Evolutionary conservation across 495 filamentous ascomycete species (phyloP).

Genomic region (Schizothecium vesticola): DNA sequence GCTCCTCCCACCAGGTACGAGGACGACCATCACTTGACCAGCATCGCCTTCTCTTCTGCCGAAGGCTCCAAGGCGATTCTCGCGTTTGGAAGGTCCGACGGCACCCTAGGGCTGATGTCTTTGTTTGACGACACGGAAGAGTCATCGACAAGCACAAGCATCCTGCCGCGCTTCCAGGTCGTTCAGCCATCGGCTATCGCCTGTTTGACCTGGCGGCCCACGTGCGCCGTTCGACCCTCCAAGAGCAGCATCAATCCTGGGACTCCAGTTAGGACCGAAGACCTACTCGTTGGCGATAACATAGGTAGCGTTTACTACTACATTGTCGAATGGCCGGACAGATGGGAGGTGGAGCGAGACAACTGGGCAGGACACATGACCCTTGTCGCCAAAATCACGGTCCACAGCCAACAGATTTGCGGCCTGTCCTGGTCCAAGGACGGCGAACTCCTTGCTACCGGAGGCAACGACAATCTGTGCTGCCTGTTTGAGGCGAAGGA

Average conservation of each 20-base stretch:
- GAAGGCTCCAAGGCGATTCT: slow-evolving; percentile 74
- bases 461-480: slow-evolving; percentile 88
- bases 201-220: slow-evolving; percentile 67
- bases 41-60: slow-evolving; percentile 79
- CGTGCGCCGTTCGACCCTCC: slow-evolving; percentile 37
- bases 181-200: slow-evolving; percentile 65
- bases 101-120: slow-evolving; percentile 48
- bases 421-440: slow-evolving; percentile 82
- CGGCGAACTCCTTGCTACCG: slow-evolving; percentile 73
- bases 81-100: slow-evolving; percentile 75
- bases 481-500: slow-evolving; percentile 69
- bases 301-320: slow-evolving; percentile 84
- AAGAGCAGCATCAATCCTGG: slow-evolving; percentile 30
- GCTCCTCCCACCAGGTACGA: slow-evolving; percentile 17
- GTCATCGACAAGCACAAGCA: neutral
- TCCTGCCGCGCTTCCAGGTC: slow-evolving; percentile 62
- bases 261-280: slow-evolving; percentile 55
- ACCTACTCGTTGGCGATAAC: slow-evolving; percentile 86
- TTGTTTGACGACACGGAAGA: slow-evolving; percentile 36
- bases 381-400: slow-evolving; percentile 66
- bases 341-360: slow-evolving; percentile 47
- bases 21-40: slow-evolving; percentile 58
- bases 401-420: slow-evolving; percentile 88
- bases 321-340: slow-evolving; percentile 75
- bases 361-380: slow-evolving; percentile 75